phyloP scores from a whole-genome alignment of 768 basidiomycete species.

The Exidia glandulosa region DNA sequence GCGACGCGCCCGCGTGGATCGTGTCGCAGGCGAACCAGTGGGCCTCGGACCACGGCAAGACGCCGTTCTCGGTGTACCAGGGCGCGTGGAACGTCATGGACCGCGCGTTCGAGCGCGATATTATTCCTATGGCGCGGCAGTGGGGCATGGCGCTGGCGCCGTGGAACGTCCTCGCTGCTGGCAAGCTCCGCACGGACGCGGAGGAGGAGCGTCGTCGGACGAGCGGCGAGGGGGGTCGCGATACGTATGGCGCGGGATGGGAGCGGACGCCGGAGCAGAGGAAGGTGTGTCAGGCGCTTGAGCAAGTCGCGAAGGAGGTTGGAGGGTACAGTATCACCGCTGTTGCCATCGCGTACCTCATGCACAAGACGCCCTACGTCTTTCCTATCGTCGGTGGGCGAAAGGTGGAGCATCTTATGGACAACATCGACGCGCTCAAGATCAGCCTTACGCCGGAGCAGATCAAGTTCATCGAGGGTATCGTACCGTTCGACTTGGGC shows the following conservation, averaged over 20 bases:
- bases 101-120: conserved; percentile 24
- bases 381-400: conserved; percentile 43
- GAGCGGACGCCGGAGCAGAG: conserved; percentile 34
- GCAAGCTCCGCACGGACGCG: background rate
- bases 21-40: conserved; percentile 18
- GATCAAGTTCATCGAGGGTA: conserved; percentile 32
- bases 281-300: conserved; percentile 32
- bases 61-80: conserved; percentile 25
- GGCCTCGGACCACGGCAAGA: conserved; percentile 17
- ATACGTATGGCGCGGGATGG: conserved; percentile 24
- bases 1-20: conserved; percentile 15
- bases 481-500: conserved; percentile 33
- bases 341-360: conserved; percentile 45
- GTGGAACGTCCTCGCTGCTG: background rate
- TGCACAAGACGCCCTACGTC: conserved; percentile 43
- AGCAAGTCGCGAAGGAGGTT: conserved; percentile 39
- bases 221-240: conserved; percentile 29
- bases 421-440: conserved; percentile 40
- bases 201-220: conserved; percentile 3
- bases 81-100: conserved; percentile 9
- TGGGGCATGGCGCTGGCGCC: background rate
- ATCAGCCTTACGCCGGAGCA: conserved; percentile 35
- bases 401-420: conserved; percentile 39
- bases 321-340: conserved; percentile 37
- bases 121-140: conserved; percentile 11